These are phyloP conservation scores for Fusarium torreyae DNA, from an alignment of 2,329 filamentous ascomycete species.

Conservation along the genomic window DNA sequence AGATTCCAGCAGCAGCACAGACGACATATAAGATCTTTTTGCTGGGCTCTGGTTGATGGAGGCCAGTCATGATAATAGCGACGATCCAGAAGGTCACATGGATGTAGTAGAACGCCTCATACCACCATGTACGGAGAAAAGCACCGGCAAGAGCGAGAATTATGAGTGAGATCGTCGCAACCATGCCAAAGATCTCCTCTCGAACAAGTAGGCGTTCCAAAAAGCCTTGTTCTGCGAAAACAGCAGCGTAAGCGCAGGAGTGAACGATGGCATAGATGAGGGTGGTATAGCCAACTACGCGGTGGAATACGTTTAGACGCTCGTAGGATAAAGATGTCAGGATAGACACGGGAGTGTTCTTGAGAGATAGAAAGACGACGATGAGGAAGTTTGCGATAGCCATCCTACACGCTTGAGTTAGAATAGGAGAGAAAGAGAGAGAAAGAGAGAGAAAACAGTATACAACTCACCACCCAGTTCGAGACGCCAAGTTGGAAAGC, in stretches of 20 bases:
- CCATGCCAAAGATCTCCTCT: constrained; percentile 64
- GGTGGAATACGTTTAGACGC: constrained; percentile 71
- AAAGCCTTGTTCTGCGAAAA: constrained; percentile 55
- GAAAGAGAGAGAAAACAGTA: no score
- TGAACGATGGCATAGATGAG: constrained; percentile 64
- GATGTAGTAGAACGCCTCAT: constrained; percentile 70
- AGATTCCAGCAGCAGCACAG: constrained; percentile 62
- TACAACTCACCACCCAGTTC: constrained; percentile 57
- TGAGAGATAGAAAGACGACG: constrained; percentile 68
- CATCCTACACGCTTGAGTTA: constrained; percentile 52
- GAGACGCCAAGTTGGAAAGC: constrained; percentile 55
- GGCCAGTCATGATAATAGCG: constrained; percentile 62
- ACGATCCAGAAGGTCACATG: constrained; percentile 67
- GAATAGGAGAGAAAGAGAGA: neutral
- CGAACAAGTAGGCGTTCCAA: constrained; percentile 54
- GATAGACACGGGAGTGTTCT: constrained; percentile 71
- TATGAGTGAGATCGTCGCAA: constrained; percentile 63
- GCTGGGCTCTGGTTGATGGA: constrained; percentile 66
- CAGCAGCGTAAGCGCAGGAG: constrained; percentile 59
- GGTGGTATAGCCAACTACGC: constrained; percentile 66
- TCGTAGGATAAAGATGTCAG: constrained; percentile 71
- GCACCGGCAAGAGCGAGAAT: constrained; percentile 61
- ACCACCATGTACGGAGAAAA: constrained; percentile 63
- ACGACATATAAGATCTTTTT: constrained; percentile 61
- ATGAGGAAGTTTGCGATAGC: constrained; percentile 64